Base-by-base conservation (phyloP, 2,329 filamentous ascomycete species). In the Ophiostoma angusticollis region DNA sequence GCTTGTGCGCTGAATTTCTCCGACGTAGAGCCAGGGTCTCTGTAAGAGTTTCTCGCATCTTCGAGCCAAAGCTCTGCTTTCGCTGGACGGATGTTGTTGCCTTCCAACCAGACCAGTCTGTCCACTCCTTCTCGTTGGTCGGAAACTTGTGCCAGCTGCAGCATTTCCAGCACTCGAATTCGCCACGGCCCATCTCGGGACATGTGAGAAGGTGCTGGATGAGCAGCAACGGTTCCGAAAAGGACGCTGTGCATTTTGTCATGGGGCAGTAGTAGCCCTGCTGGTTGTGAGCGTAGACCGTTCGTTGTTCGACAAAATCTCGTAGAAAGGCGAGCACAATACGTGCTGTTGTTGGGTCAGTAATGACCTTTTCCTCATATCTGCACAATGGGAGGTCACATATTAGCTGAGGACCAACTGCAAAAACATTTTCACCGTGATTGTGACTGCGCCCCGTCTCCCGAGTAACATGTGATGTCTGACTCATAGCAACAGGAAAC, bases 111-210 rank as follows among this genome's bases (percentile, higher is more conserved):
- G 42, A 28, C 49, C 50, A 55, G 9, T 51, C 47, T 7, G 47
- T 37, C 53, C 53, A 55, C 19, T 52, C 53, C 39, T 53, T 54
- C 41, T 55, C 53, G 41, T 44, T 49, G 18, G 50, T 53, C 22
- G 53, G 53, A 35, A 54, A 52, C 24, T 41, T 40, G 36, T 55
- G 53, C 42, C 45, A 51, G 32, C 37, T 42, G 37, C 43, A 47
- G 40, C 53, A 55, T 39, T 50, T 51, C 45, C 49, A 48, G 45
- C 53, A 55, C 37, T 50, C 43, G 27, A 55, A 55, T 37, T 50
- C 46, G 42, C 52, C 52, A 35, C 37, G 49, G 6, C 46, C 37
- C 17, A 55, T 44, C 34, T 51, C 49, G 1, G 49, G 48, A 22
- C 53, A 55, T 11, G 45, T 45, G n/a, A 54, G 32, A 14, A 54